Evolutionary conservation across 1,284 basidiomycete genomes (phyloP).

Genomic region (Tremellales sp.): DNA sequence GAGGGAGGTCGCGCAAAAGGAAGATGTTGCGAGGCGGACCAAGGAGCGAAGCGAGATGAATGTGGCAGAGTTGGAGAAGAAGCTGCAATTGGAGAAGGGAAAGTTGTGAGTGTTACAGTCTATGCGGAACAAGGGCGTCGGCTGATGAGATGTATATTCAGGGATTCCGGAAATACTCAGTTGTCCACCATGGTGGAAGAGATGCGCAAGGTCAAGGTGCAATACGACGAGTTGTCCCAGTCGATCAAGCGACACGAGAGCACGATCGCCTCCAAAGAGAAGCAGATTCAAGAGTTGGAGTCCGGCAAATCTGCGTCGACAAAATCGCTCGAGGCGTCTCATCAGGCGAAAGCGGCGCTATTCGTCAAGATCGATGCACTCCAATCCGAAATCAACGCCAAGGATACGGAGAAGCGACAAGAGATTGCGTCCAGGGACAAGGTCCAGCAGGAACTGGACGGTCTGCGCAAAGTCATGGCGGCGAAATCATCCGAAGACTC

Average conservation of each 20-base stretch:
- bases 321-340: slow-evolving; percentile 39
- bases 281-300: slow-evolving; percentile 61
- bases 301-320: slow-evolving; percentile 56
- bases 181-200: slow-evolving; percentile 62
- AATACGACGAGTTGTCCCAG: slow-evolving; percentile 63
- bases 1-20: slow-evolving; percentile 65
- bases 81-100: slow-evolving; percentile 63
- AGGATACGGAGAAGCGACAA: slow-evolving; percentile 60
- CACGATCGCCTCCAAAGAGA: slow-evolving; percentile 75
- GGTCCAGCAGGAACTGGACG: slow-evolving; percentile 79
- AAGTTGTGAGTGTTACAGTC: slow-evolving; percentile 57
- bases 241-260: slow-evolving; percentile 55
- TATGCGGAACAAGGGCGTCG: slow-evolving; percentile 1
- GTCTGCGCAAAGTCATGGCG: slow-evolving; percentile 72
- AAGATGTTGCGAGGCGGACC: slow-evolving; percentile 71
- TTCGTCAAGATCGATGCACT: slow-evolving; percentile 67
- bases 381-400: slow-evolving; percentile 61
- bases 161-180: slow-evolving; percentile 62
- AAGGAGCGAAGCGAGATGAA: slow-evolving; percentile 72
- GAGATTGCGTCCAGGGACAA: slow-evolving; percentile 57
- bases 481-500: slow-evolving; percentile 84
- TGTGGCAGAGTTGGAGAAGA: slow-evolving; percentile 67
- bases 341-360: slow-evolving; percentile 56
- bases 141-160: slow-evolving; percentile 37
- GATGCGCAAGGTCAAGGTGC: slow-evolving; percentile 67